Conservation (phyloP, 306 rosid genomes). For the Fragaria iinumae region DNA sequence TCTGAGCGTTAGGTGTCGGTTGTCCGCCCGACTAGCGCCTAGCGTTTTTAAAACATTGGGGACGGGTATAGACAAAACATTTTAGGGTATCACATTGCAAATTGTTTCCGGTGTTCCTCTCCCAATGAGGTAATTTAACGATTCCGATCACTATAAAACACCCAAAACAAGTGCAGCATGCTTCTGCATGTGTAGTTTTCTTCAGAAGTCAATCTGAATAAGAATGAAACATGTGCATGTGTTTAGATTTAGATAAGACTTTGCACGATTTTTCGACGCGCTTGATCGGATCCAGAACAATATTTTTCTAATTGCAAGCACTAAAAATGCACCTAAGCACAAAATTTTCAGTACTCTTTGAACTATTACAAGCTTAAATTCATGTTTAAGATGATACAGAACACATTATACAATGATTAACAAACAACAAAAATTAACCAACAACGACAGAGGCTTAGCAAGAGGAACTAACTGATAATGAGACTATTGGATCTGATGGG, state of each 20-base stretch:
- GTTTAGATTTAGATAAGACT: not conserved
- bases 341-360: slow-evolving; percentile 16
- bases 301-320: not conserved
- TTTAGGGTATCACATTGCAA: not conserved
- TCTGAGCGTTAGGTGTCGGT: too few species aligned
- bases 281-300: slow-evolving; percentile 25
- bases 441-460: not conserved
- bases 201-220: not conserved
- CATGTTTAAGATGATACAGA: not conserved
- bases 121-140: not conserved
- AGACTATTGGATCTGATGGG: slow-evolving; percentile 38
- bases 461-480: slow-evolving; percentile 24
- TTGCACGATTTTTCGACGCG: not conserved
- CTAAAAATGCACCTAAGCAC: not conserved
- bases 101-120: not conserved
- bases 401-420: slow-evolving; percentile 2
- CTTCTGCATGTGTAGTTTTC: slow-evolving; percentile 15
- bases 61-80: not conserved
- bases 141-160: not conserved
- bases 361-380: slow-evolving; percentile 8
- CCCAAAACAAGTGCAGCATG: not conserved
- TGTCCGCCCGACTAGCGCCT: too few species aligned
- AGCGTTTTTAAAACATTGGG: too few species aligned
- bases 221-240: not conserved
- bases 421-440: slow-evolving; percentile 5